These are phyloP conservation scores for Tulasnella sp. DNA, from an alignment of 768 basidiomycete species.

Conservation along the genomic window DNA sequence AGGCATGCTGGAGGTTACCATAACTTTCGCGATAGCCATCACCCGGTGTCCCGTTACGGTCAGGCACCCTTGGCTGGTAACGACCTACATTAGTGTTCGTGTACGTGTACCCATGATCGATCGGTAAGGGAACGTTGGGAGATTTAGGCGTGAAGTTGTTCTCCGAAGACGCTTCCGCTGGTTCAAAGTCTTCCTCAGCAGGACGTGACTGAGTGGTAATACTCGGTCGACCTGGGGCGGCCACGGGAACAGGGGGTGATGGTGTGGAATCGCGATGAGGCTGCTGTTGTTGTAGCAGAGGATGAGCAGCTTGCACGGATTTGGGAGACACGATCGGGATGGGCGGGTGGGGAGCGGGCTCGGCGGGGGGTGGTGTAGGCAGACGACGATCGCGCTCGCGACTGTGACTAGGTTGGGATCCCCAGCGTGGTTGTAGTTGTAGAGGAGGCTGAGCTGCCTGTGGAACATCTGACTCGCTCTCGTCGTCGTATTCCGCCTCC, in stretches of 20 bases:
- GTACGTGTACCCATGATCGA: conserved; percentile 2
- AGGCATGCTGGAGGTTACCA: conserved; percentile 5
- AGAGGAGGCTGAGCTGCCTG: neutral
- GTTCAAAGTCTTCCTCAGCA: conserved; percentile 3
- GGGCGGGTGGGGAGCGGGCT: conserved; percentile 6
- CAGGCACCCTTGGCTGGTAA: no score
- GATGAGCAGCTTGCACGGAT: neutral
- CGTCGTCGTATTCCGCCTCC: conserved; percentile 6
- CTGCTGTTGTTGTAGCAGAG: neutral
- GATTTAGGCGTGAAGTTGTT: conserved; percentile 8
- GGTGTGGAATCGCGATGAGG: neutral
- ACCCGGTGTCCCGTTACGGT: neutral
- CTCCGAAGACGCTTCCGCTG: conserved; percentile 11
- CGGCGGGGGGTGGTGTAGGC: conserved; percentile 8
- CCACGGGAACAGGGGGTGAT: neutral
- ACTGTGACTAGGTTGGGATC: neutral
- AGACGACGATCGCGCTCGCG: neutral
- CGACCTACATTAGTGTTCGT: neutral
- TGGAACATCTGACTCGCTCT: neutral
- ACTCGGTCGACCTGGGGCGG: neutral
- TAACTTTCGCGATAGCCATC: neutral
- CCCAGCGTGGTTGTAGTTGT: neutral
- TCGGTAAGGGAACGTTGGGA: conserved; percentile 4
- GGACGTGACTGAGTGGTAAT: neutral
- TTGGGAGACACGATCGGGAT: conserved; percentile 6